These are phyloP conservation scores for Sistotremastrum niveocremeum DNA, from an alignment of 768 basidiomycete genomes.

Conservation along the genomic window DNA sequence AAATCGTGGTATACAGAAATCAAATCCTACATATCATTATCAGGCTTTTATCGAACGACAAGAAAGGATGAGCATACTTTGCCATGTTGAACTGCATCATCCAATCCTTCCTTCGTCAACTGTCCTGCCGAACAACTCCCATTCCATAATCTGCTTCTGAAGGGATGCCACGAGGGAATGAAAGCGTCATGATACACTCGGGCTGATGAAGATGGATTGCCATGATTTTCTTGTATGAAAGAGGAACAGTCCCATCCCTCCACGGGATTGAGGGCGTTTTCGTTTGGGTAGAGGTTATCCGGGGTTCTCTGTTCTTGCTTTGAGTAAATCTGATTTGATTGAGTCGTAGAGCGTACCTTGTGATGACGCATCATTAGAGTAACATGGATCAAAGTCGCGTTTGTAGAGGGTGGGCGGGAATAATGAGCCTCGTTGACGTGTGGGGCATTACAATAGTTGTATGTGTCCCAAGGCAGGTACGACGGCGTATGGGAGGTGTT, in stretches of 20 bases:
- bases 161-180: constrained; percentile 30
- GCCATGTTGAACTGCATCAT: constrained; percentile 30
- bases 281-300: constrained; percentile 33
- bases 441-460: constrained; percentile 41
- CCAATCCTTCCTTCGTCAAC: constrained; percentile 29
- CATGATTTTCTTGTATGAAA: constrained; percentile 26
- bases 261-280: constrained; percentile 25
- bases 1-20: constrained; percentile 29
- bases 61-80: constrained; percentile 15
- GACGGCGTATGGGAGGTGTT: constrained; percentile 29
- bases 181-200: constrained; percentile 26
- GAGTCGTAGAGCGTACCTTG: constrained; percentile 20
- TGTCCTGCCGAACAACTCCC: constrained; percentile 36
- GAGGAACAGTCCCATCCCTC: constrained; percentile 28
- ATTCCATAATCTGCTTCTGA: constrained; percentile 29
- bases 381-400: constrained; percentile 22
- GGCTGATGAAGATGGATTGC: constrained; percentile 15
- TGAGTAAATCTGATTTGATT: neutral
- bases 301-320: constrained; percentile 26
- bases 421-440: constrained; percentile 30
- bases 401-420: constrained; percentile 10
- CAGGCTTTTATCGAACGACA: neutral
- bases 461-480: constrained; percentile 32
- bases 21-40: constrained; percentile 24
- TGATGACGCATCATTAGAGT: constrained; percentile 34